Evolutionary conservation across 768 basidiomycete genomes (phyloP), one percentile per base, ranked within the genome.

Genomic region (Tephrocybe sp.): DNA sequence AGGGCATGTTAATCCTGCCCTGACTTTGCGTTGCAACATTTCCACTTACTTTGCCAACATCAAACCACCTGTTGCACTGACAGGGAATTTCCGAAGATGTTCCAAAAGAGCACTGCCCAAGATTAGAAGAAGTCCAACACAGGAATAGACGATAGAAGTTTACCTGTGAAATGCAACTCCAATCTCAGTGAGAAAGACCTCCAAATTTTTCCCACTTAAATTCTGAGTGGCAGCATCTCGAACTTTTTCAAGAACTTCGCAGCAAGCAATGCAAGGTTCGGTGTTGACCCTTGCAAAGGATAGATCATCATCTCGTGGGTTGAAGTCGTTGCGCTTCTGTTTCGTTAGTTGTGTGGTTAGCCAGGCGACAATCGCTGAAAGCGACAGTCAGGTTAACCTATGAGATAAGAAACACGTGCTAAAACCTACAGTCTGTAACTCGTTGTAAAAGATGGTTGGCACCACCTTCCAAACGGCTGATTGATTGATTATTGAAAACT

Each of bases 321-420:
- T 97, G 73, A 97, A 99, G 65, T 99, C 97, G 44, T 83, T 89
- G 61, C 87, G 89, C 74, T 98, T 98, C 66, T 99, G 97, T 66
- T 93, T 95, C 7, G 83, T 78, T 33, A 99, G 81, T 55, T 90
- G 86, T 3, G 75, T 55, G 1, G 82, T 75, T 6, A 98, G 71
- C 85, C 89, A 95, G 16, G 80, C 67, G 41, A 93, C 66, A 52
- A 92, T 79, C 0, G 76, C 91, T 94, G 54, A 0, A 54, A 39
- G 34, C 34, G 45, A 23, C 45, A 42, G 14, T 41, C 12, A 34
- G 50, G 17, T 48, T 38, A 23, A 12, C 35, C 20, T 34, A 17
- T 19, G 23, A 36, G 39, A 7, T 7, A 23, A 14, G 16, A 32
- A 26, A 22, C 30, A 16, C 8, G 12, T 43, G 35, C 26, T 39